These are phyloP conservation scores for Diaporthe vaccinii DNA, from an alignment of 2,329 filamentous ascomycete genomes.

Conservation along the genomic window DNA sequence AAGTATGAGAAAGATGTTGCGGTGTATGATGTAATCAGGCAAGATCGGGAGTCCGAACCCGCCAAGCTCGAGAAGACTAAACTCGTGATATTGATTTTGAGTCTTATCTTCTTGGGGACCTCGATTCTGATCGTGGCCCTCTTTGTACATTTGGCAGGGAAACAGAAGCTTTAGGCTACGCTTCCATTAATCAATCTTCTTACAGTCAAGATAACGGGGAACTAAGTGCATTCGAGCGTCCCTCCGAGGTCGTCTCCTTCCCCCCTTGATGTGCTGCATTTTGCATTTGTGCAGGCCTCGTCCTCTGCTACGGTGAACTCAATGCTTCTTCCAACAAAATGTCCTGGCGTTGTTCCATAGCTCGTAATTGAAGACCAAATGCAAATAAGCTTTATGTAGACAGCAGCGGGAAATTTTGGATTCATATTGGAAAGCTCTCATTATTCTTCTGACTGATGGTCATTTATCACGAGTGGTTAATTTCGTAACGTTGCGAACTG, in stretches of 20 bases:
- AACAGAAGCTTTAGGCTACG: neutral
- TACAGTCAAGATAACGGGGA: too few relatives aligned
- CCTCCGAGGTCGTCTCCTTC: neutral
- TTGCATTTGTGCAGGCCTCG: neutral
- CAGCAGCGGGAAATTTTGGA: neutral
- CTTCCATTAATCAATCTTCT: neutral
- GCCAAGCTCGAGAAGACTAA: neutral
- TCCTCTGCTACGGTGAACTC: neutral
- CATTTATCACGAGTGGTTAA: neutral
- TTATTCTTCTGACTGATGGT: neutral
- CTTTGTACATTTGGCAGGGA: too few relatives aligned
- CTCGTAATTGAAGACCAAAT: neutral
- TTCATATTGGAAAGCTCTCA: neutral
- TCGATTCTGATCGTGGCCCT: neutral
- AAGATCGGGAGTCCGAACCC: neutral
- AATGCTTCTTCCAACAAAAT: neutral
- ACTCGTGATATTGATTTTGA: neutral
- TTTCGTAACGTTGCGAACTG: neutral
- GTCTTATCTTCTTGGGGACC: neutral
- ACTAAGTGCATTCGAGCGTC: neutral
- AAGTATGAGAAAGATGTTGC: neutral
- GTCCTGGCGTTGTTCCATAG: neutral
- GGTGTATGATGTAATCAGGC: neutral
- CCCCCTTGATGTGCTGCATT: too few relatives aligned
- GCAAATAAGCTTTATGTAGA: neutral